Conservation (phyloP, 192 early-diverging fungal genomes). For the Entomortierella beljakovae region DNA sequence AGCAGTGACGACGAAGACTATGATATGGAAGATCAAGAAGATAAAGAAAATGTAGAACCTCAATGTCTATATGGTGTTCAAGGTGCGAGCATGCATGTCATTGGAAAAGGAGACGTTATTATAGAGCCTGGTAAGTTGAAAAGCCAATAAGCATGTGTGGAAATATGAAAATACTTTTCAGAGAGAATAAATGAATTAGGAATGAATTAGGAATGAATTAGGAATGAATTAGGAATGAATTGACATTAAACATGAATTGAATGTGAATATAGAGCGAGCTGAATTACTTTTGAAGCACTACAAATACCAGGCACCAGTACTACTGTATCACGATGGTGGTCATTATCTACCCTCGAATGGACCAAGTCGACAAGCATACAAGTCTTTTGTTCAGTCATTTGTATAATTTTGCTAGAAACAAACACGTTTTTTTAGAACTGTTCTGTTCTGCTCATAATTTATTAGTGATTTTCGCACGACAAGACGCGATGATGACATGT, state of each 20-base stretch:
- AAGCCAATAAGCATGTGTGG: not conserved
- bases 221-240: not conserved
- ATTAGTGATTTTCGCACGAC: too few species aligned
- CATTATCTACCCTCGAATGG: slow-evolving; percentile 50
- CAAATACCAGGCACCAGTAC: slow-evolving; percentile 13
- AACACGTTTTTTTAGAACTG: too few species aligned
- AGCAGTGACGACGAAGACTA: not conserved
- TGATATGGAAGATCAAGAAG: slow-evolving; percentile 1
- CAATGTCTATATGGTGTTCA: slow-evolving; percentile 36
- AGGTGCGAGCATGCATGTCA: slow-evolving; percentile 48
- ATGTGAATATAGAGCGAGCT: slow-evolving; percentile 16
- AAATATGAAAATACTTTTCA: not conserved
- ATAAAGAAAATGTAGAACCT: slow-evolving; percentile 21
- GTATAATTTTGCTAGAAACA: too few species aligned
- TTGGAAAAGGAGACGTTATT: slow-evolving; percentile 45
- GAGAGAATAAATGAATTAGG: not conserved
- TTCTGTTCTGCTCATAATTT: too few species aligned
- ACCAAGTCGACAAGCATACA: slow-evolving; percentile 47
- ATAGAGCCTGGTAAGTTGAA: slow-evolving; percentile 33
- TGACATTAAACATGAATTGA: not conserved
- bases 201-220: too few species aligned
- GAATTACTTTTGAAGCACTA: slow-evolving; percentile 45
- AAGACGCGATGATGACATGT: too few species aligned
- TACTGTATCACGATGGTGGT: slow-evolving; percentile 46
- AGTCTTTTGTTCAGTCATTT: slow-evolving; percentile 46